phyloP scores from a whole-genome alignment of 805 yeast genomes.

The Pichia nakasei region DNA sequence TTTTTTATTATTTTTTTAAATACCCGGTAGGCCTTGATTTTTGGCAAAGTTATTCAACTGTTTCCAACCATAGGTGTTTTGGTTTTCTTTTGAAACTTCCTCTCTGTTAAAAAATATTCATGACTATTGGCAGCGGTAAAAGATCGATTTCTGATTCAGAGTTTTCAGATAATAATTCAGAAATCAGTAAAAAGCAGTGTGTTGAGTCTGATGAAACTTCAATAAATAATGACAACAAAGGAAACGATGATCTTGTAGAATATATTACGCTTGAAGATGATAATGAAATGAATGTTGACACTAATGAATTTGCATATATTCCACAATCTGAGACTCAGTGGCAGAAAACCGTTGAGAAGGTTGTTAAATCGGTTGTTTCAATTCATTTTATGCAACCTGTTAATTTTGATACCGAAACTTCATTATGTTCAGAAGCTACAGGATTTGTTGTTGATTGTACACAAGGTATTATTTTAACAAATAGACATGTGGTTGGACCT shows the following conservation, averaged over 20 bases:
- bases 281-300: background rate
- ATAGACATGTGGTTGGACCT: constrained; percentile 92
- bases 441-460: constrained; percentile 87
- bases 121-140: background rate
- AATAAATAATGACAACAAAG: background rate
- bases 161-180: background rate
- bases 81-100: too few species aligned
- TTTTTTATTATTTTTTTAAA: too few species aligned
- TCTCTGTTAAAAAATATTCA: background rate
- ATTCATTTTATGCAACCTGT: constrained; percentile 83
- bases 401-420: constrained; percentile 77
- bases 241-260: background rate
- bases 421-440: constrained; percentile 83
- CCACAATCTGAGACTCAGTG: constrained; percentile 35
- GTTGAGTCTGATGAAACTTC: background rate
- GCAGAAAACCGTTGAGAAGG: constrained; percentile 75
- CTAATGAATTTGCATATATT: constrained; percentile 5
- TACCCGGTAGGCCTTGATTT: too few species aligned
- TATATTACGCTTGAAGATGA: background rate
- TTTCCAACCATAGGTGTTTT: too few species aligned
- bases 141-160: background rate
- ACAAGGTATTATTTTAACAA: constrained; percentile 78
- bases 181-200: background rate
- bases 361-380: constrained; percentile 80
- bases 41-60: too few species aligned